Evolutionary conservation across 805 yeast genomes (phyloP), one percentile per base, ranked within the genome.

Genomic region (Nakazawaea pomicola): DNA sequence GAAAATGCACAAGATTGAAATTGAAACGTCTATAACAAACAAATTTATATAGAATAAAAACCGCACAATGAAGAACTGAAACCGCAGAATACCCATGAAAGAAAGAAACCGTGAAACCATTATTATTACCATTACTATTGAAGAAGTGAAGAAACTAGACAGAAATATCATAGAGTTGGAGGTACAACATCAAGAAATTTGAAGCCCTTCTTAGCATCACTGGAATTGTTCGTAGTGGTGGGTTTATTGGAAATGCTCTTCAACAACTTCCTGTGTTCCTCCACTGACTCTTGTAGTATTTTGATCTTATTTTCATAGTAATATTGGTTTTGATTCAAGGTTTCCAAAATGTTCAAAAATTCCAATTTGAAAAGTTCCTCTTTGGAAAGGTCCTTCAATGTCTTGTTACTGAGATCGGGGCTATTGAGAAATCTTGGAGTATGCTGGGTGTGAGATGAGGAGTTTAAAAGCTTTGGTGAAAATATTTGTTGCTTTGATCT

Each of bases 321-420:
- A n/a, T 4, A 7, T 36, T 41, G 40, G 21, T 35, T 35, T 24
- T 30, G 31, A 24, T 36, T 41, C 23, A 36, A 41, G 4, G 17
- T 19, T 7, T 35, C 40, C 9, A 41, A 21, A n/a, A 27, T n/a
- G 18, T 41, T 14, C 12, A 35, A 31, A 23, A 41, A 41, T 19
- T 41, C 44, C 9, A 10, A 14, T 29, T 41, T 30, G 36, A 41
- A 41, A 14, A 41, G 19, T 23, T 41, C 40, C 16, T 41, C 44
- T n/a, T 31, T 35, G 5, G 40, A 23, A 4, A 41, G 18, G 23
- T 41, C 40, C 19, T 41, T 41, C 11, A 41, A 11, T 4, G 39
- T 20, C 16, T 29, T 40, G n/a, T 8, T 28, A 16, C 21, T 11
- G 19, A 16, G 14, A n/a, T n/a, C n/a, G n/a, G n/a, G n/a, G n/a